Conservation (phyloP, 192 early-diverging fungal species). For the Mortierella alpina region DNA sequence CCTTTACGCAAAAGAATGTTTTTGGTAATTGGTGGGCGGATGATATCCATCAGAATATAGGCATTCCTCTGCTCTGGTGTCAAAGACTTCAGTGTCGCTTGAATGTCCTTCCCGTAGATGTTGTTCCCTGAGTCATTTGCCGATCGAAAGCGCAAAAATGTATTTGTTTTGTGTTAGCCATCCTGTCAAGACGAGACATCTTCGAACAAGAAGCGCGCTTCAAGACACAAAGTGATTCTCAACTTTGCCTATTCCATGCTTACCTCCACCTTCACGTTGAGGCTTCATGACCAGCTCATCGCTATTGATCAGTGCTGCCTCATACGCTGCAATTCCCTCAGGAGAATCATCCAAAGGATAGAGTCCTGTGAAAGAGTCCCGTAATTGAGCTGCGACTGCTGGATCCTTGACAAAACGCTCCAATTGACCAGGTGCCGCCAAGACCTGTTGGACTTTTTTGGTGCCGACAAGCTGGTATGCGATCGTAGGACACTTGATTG, state of each 20-base stretch:
- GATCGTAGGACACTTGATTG: conserved; percentile 90
- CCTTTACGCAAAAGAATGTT: conserved; percentile 86
- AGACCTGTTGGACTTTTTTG: conserved; percentile 96
- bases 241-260: neutral
- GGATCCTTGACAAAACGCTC: conserved; percentile 77
- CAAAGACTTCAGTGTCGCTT: conserved; percentile 62
- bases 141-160: neutral
- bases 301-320: conserved; percentile 72
- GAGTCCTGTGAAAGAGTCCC: conserved; percentile 88
- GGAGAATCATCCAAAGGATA: conserved; percentile 84
- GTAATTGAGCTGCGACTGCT: conserved; percentile 60
- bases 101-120: conserved; percentile 89
- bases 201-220: neutral
- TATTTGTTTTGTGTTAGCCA: neutral
- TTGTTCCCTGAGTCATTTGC: conserved; percentile 73
- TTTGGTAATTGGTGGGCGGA: conserved; percentile 77
- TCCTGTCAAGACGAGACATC: neutral
- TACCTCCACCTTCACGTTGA: conserved; percentile 95
- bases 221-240: neutral
- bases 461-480: conserved; percentile 94
- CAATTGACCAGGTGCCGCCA: conserved; percentile 81
- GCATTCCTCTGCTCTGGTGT: conserved; percentile 76
- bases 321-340: conserved; percentile 74
- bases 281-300: conserved; percentile 91
- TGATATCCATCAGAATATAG: conserved; percentile 97